Percentiles rank a stretch among this genome's conserved stretches.
These are phyloP conservation scores for Globisporangium takayamanum DNA, from an alignment of 352 stramenopile genomes.

Conservation along the genomic window DNA sequence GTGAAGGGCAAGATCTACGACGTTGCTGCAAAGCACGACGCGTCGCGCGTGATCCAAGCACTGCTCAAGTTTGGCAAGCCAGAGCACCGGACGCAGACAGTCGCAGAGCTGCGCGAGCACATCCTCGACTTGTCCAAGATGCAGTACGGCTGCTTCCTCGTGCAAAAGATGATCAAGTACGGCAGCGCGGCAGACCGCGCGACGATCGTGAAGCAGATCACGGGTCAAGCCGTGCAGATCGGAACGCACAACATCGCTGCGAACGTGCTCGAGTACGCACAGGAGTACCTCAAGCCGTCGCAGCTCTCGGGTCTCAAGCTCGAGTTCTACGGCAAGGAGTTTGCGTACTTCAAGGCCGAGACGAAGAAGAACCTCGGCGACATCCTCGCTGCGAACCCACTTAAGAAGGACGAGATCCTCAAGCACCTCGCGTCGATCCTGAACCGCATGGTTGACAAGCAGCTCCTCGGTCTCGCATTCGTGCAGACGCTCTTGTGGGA, in stretches of 20 bases:
- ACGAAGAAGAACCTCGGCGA: constrained; percentile 78
- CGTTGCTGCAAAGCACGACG: constrained; percentile 94
- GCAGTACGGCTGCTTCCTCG: constrained; percentile 96
- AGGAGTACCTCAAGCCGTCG: constrained; percentile 86
- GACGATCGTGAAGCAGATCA: constrained; percentile 87
- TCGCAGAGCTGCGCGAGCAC: constrained; percentile 89
- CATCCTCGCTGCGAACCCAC: constrained; percentile 56
- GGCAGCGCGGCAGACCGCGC: constrained; percentile 75
- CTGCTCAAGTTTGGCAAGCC: constrained; percentile 92
- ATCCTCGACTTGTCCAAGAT: constrained; percentile 93
- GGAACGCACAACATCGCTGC: constrained; percentile 93
- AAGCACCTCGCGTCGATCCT: constrained; percentile 59
- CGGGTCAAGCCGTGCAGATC: constrained; percentile 89
- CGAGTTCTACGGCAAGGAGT: constrained; percentile 88
- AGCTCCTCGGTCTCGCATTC: constrained; percentile 82
- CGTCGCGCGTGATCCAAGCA: constrained; percentile 93
- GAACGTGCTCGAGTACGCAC: constrained; percentile 88
- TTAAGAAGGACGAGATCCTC: constrained; percentile 71
- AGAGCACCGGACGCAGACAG: constrained; percentile 80
- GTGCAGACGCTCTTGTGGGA: constrained; percentile 88
- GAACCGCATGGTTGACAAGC: constrained; percentile 88
- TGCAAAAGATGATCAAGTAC: constrained; percentile 97
- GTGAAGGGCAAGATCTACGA: constrained; percentile 94
- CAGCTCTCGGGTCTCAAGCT: constrained; percentile 82
- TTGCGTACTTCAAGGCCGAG: constrained; percentile 81